Evolutionary conservation across 805 yeast species (phyloP).

Genomic region (Brettanomyces nanus): DNA sequence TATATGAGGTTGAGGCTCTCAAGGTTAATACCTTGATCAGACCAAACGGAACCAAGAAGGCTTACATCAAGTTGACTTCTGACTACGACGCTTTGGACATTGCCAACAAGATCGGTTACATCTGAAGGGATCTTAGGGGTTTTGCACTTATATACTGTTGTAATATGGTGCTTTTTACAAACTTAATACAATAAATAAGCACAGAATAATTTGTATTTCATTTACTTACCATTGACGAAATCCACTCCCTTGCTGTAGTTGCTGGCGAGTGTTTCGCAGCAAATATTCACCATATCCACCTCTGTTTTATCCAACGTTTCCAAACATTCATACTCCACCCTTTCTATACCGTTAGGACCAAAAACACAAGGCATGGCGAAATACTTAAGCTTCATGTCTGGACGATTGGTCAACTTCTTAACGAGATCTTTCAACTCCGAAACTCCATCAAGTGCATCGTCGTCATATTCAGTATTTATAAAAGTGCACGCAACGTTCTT

Average conservation of each 20-base stretch:
- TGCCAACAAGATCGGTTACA: conserved; percentile 99
- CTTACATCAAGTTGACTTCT: conserved; percentile 97
- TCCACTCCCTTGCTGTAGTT: conserved; percentile 54
- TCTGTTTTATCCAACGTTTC: conserved; percentile 43
- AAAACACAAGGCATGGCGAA: conserved; percentile 60
- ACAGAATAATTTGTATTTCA: too few relatives aligned
- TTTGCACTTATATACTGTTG: background rate
- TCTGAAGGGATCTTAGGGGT: conserved; percentile 38
- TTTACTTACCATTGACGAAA: conserved; percentile 18
- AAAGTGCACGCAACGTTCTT: conserved; percentile 60
- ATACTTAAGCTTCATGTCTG: conserved; percentile 26
- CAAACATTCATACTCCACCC: conserved; percentile 47
- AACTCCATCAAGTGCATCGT: conserved; percentile 46
- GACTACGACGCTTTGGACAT: conserved; percentile 99
- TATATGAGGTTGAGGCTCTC: conserved; percentile 91
- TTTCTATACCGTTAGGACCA: conserved; percentile 45
- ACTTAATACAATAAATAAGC: too few relatives aligned
- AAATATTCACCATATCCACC: conserved; percentile 43
- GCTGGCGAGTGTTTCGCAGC: conserved; percentile 43
- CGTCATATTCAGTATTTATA: conserved; percentile 31
- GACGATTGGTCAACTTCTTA: conserved; percentile 2
- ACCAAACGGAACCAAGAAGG: conserved; percentile 99
- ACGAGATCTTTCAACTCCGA: conserved; percentile 35
- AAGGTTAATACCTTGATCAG: conserved; percentile 95
- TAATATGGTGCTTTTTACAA: conserved; percentile 1